Conservation (phyloP, 2,329 filamentous ascomycete genomes). For the Trichoderma brevicompactum region DNA sequence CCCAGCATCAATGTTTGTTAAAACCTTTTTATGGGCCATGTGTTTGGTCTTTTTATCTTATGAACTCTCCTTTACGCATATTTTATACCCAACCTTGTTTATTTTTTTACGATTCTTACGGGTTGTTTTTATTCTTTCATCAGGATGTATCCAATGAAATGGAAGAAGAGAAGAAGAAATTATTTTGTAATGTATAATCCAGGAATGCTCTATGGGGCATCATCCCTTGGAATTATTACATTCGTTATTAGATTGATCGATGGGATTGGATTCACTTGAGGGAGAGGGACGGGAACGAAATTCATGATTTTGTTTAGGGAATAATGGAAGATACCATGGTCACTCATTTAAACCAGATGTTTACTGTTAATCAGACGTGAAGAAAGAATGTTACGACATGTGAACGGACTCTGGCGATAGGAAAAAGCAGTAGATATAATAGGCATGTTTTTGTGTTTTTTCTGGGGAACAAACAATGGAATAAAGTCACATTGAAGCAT, state of each 20-base stretch:
- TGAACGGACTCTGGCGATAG: background rate
- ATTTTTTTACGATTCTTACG: background rate
- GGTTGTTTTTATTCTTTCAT: background rate
- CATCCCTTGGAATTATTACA: background rate
- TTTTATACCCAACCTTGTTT: constrained; percentile 22
- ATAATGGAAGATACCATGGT: constrained; percentile 17
- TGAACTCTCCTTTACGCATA: constrained; percentile 24
- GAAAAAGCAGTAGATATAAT: background rate
- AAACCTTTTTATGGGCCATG: background rate
- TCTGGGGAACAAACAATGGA: too few species aligned
- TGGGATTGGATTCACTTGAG: background rate
- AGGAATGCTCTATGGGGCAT: background rate
- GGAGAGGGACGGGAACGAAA: background rate
- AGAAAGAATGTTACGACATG: background rate
- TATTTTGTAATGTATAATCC: constrained; percentile 22
- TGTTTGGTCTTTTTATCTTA: background rate
- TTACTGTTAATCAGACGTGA: background rate
- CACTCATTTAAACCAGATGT: constrained; percentile 5
- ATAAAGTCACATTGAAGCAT: background rate
- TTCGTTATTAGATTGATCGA: background rate
- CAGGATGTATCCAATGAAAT: background rate
- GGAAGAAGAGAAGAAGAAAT: background rate
- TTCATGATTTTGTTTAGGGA: background rate
- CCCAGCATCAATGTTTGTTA: background rate
- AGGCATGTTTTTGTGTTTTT: background rate